These are phyloP conservation scores for Tolypocladium ovalisporum DNA, from an alignment of 2,329 filamentous ascomycete species.

Conservation along the genomic window DNA sequence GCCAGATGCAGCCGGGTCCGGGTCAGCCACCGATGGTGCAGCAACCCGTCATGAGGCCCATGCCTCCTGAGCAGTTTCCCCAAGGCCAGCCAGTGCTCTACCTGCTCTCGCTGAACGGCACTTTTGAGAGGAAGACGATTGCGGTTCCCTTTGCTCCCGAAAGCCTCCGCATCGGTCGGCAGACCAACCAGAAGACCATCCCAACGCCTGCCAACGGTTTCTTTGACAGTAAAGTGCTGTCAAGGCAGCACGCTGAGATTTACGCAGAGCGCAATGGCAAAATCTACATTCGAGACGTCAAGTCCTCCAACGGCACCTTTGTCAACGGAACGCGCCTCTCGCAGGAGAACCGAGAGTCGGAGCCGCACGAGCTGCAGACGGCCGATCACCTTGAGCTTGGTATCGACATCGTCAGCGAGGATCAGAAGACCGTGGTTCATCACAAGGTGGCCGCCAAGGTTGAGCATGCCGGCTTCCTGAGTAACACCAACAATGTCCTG, in stretches of 20 bases:
- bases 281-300: conserved; percentile 93
- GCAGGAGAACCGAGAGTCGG: conserved; percentile 89
- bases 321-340: conserved; percentile 88
- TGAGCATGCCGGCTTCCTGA: conserved; percentile 82
- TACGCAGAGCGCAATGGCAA: conserved; percentile 81
- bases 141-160: conserved; percentile 89
- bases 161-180: conserved; percentile 84
- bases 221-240: conserved; percentile 97
- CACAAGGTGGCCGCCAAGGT: conserved; percentile 97
- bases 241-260: conserved; percentile 89
- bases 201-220: conserved; percentile 87
- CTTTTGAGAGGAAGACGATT: conserved; percentile 95
- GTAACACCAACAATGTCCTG: conserved; percentile 61
- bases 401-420: conserved; percentile 97
- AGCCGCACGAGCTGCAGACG: conserved; percentile 85
- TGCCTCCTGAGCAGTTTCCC: conserved; percentile 46
- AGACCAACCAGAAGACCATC: conserved; percentile 93
- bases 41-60: conserved; percentile 50
- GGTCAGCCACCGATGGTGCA: conserved; percentile 27
- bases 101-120: conserved; percentile 83
- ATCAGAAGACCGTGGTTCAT: conserved; percentile 96
- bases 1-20: conserved; percentile 17
- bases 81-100: conserved; percentile 68
- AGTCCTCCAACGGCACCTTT: conserved; percentile 97
- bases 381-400: conserved; percentile 89